Base-by-base conservation (phyloP, 306 rosid species). In the Luffa acutangula region DNA sequence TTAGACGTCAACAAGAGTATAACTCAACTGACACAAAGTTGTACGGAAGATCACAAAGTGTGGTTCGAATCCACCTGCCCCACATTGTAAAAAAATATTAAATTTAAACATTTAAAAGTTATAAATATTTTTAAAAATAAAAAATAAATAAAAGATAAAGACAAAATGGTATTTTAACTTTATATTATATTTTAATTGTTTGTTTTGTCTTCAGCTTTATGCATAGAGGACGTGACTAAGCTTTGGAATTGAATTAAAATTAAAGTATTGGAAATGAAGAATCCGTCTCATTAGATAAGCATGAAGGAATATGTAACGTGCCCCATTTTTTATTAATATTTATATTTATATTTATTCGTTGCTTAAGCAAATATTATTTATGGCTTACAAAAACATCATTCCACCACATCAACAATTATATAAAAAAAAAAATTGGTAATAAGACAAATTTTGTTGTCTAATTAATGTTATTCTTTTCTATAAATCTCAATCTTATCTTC, bases 241-340 rank as follows among this genome's bases (percentile, higher is more conserved):
- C 25, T 65, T 34, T 39, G 48, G 48, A 65, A 65, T 37, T 65
- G 9, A 65, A 37, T 37, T 15, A 36, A 14, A 18, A 17, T 42
- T 11, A 21, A 72, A 72, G 36, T 72, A 72, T 9, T 71, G 34
- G 17, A 73, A 73, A 48, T 31, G 37, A 73, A 33, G 78, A 73
- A 73, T 73, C 20, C 45, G 7, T 3, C 2, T 73, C 31, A 21
- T 48, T 73, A 21, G 78, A 73, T 31, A 48, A 48, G 78, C 43
- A 73, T 73, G 21, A 48, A 73, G 42, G 78, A 73, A 73, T 73
- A 31, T 31, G 42, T 51, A 66, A 73, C 60, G 59, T 72, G 76
- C 20, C 76, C 18, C 3, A 7, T 42, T 39, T 67, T 39, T 8
- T n/a, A 4, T 14, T 58, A 1, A 5, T 36, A 4, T 43, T 9